Evolutionary conservation across 306 rosid genomes (phyloP).

Genomic region (Sophora flavescens): DNA sequence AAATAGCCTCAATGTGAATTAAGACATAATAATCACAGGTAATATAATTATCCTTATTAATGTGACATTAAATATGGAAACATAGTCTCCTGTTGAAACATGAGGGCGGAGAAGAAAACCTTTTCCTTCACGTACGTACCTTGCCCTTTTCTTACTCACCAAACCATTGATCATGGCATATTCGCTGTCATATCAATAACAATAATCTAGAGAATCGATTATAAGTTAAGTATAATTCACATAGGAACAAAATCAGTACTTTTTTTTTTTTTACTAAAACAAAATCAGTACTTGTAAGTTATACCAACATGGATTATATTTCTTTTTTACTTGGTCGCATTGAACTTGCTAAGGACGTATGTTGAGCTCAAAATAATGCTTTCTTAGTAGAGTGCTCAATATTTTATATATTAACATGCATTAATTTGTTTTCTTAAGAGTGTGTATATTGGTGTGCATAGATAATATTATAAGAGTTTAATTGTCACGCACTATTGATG

Average conservation of each 20-base stretch:
- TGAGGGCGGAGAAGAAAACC: not conserved
- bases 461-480: too few relatives aligned
- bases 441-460: too few relatives aligned
- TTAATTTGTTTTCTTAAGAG: too few relatives aligned
- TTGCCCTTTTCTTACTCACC: not conserved
- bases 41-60: not conserved
- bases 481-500: too few relatives aligned
- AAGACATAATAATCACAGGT: not conserved
- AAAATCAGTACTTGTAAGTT: not conserved
- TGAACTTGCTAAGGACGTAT: too few relatives aligned
- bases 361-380: too few relatives aligned
- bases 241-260: not conserved
- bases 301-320: not conserved
- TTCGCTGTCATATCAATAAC: not conserved
- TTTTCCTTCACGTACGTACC: not conserved
- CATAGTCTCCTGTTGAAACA: not conserved
- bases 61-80: not conserved
- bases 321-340: not conserved
- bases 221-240: not conserved
- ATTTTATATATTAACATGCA: too few relatives aligned
- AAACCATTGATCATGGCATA: not conserved
- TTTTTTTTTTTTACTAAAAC: too few relatives aligned
- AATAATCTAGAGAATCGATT: not conserved
- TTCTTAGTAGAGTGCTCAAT: too few relatives aligned
- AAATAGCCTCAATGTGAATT: too few relatives aligned